Conservation (phyloP, 257 asterid genomes). For the Lycium ferocissimum region DNA sequence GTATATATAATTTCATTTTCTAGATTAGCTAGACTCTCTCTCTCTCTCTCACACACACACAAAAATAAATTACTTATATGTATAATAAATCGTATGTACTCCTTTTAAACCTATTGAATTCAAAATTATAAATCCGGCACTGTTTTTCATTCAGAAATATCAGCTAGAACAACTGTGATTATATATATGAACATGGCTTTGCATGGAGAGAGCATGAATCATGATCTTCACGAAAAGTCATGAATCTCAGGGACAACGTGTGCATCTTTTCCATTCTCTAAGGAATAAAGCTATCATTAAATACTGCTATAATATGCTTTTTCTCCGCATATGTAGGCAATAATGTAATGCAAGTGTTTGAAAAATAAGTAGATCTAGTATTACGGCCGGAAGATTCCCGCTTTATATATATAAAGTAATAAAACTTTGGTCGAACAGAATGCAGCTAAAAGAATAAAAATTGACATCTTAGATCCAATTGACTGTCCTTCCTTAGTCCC, state of each 20-base stretch:
- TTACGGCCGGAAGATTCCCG: background rate
- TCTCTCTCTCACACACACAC: background rate
- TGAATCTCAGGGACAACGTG: slow-evolving; percentile 12
- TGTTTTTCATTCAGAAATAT: background rate
- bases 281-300: background rate
- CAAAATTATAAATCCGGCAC: background rate
- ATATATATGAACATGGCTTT: background rate
- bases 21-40: too few species aligned
- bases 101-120: background rate
- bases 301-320: background rate
- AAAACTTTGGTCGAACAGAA: background rate
- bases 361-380: background rate
- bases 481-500: too few species aligned
- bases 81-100: background rate
- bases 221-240: background rate
- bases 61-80: background rate
- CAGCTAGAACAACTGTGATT: background rate
- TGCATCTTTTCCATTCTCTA: slow-evolving; percentile 30
- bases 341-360: slow-evolving; percentile 17
- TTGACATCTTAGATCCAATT: background rate
- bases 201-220: background rate
- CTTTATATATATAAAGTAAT: background rate
- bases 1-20: too few species aligned
- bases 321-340: slow-evolving; percentile 30
- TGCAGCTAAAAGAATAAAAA: background rate